Evolutionary conservation across 805 yeast genomes (phyloP).

Genomic region (Yarrowia bubula): DNA sequence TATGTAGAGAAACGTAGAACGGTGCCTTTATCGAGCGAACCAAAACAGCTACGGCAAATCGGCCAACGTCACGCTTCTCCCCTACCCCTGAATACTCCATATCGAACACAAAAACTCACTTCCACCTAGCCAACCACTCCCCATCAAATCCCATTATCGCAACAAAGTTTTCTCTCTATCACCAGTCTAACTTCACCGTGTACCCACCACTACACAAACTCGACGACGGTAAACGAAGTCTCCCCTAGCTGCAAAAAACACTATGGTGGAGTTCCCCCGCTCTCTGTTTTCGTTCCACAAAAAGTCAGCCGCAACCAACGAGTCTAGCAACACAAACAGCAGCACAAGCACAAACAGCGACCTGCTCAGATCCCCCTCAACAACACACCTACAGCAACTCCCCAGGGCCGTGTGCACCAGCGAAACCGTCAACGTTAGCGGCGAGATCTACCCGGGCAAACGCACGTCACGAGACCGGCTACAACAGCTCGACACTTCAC

Average conservation of each 20-base stretch:
- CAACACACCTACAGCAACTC: conserved; percentile 15
- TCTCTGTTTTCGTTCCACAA: conserved; percentile 22
- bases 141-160: too few species aligned
- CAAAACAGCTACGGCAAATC: too few species aligned
- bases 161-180: too few species aligned
- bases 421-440: conserved; percentile 25
- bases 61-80: neutral
- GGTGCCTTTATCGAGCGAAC: too few species aligned
- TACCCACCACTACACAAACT: too few species aligned
- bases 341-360: neutral
- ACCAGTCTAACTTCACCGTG: too few species aligned
- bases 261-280: conserved; percentile 27
- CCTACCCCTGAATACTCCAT: too few species aligned
- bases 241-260: conserved; percentile 18
- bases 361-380: conserved; percentile 19
- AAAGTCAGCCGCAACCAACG: too few species aligned
- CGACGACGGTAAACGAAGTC: neutral
- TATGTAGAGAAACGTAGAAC: too few species aligned
- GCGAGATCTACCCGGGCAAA: conserved; percentile 21
- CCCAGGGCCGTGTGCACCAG: conserved; percentile 22
- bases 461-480: conserved; percentile 10
- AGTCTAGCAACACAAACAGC: neutral
- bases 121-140: too few species aligned
- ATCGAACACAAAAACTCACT: too few species aligned
- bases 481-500: neutral